Percentiles rank a stretch among this genome's conserved stretches.
These are phyloP conservation scores for Tricholoma flavovirens DNA, from an alignment of 768 basidiomycete species.

Conservation along the genomic window DNA sequence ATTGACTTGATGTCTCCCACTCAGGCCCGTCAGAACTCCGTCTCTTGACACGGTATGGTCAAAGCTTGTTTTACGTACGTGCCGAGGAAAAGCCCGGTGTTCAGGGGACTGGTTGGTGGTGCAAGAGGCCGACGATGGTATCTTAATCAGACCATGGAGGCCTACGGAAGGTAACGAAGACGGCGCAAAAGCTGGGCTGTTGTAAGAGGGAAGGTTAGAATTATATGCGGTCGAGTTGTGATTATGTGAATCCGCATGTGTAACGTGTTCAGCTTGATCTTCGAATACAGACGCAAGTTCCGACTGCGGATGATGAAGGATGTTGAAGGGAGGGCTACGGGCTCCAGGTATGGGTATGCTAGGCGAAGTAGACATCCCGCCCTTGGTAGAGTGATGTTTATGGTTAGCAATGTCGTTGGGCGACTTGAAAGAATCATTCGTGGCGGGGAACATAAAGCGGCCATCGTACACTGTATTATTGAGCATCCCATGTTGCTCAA, in stretches of 20 bases:
- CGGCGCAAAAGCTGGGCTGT: conserved; percentile 51
- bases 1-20: conserved; percentile 76
- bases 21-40: conserved; percentile 49
- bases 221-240: conserved; percentile 27
- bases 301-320: conserved; percentile 25
- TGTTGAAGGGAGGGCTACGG: conserved; percentile 40
- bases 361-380: conserved; percentile 19
- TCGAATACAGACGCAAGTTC: conserved; percentile 46
- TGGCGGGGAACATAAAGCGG: conserved; percentile 40
- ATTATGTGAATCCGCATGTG: conserved; percentile 29
- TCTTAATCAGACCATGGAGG: conserved; percentile 49
- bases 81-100: conserved; percentile 67
- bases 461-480: conserved; percentile 32
- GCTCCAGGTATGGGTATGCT: conserved; percentile 34
- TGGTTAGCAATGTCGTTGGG: conserved; percentile 21
- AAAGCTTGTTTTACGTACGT: conserved; percentile 91
- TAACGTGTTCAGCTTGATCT: conserved; percentile 30
- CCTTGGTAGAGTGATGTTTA: conserved; percentile 11
- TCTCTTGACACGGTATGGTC: conserved; percentile 84
- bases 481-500: conserved; percentile 39
- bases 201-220: conserved; percentile 34
- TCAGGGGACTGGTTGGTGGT: conserved; percentile 25
- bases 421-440: conserved; percentile 20
- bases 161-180: conserved; percentile 73
- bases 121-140: conserved; percentile 28